phyloP scores from a whole-genome alignment of 768 basidiomycete species.

The Lactarius vividus region DNA sequence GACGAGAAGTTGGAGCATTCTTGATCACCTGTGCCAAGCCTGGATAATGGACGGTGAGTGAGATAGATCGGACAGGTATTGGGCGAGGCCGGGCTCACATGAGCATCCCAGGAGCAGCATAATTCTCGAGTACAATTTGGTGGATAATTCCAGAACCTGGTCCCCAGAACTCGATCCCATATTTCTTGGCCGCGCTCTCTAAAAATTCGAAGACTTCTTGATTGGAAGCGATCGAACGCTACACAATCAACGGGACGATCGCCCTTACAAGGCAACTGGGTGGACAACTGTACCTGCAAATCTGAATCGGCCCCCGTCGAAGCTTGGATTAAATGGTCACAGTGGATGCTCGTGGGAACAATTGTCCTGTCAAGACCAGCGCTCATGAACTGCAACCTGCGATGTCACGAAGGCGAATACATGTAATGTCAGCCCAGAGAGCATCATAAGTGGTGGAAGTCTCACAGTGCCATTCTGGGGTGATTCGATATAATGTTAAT shows the following conservation, averaged over 20 bases:
- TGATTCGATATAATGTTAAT: slow-evolving; percentile 8
- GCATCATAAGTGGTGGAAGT: slow-evolving; percentile 29
- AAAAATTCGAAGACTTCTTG: slow-evolving; percentile 98
- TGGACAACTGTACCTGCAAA: slow-evolving; percentile 54
- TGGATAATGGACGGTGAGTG: slow-evolving; percentile 33
- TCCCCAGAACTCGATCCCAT: slow-evolving; percentile 97
- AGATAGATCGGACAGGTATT: slow-evolving; percentile 10
- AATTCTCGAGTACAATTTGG: slow-evolving; percentile 97
- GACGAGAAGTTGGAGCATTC: not conserved
- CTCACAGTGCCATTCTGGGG: slow-evolving; percentile 76
- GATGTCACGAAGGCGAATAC: slow-evolving; percentile 3
- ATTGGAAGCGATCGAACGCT: slow-evolving; percentile 85
- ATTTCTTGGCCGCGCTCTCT: slow-evolving; percentile 85
- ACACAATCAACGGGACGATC: slow-evolving; percentile 4
- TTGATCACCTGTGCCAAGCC: slow-evolving; percentile 76
- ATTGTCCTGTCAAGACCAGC: slow-evolving; percentile 81
- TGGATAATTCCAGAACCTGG: slow-evolving; percentile 96
- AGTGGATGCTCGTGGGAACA: slow-evolving; percentile 92
- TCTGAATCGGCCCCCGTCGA: slow-evolving; percentile 84
- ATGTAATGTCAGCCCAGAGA: slow-evolving; percentile 3
- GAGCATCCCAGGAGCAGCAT: slow-evolving; percentile 91
- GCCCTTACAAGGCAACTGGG: not conserved
- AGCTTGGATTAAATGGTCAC: slow-evolving; percentile 97
- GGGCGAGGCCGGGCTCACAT: slow-evolving; percentile 51
- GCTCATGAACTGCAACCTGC: slow-evolving; percentile 97